Base-by-base conservation (phyloP, 2,329 filamentous ascomycete genomes). In the Didymella keratinophila region DNA sequence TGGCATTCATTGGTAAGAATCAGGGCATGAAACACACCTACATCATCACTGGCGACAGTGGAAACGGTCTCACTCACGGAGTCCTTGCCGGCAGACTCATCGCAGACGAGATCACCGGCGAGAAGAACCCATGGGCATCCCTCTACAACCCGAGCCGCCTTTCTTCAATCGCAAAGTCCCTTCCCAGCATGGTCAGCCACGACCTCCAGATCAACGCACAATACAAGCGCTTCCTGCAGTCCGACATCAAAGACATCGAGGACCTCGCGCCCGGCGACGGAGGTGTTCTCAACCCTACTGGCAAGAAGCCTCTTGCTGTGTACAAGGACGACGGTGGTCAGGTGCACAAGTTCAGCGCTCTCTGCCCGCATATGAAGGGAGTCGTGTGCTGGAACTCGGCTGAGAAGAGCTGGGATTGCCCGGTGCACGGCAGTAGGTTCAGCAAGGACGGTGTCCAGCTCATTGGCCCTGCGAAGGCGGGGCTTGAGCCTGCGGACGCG, bases 1-100 rank as follows among this genome's bases (percentile, higher is more conserved):
- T 86, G 77, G 83, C 79, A 0, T 86, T 82, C 58, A 85, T 86
- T 47, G 85, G 85, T 27, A 80, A 79, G 61, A 85, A 86, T 64
- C 81, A 83, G 51, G 83, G 82, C 12, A 76, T 71, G 12, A 78
- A 82, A 36, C 80, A 81, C 65, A 80, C 81, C 2, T 87, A 82
- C 60, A 78, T 87, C 39, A 75, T 84, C 7, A 87, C 84, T 0
- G 84, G 85, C 0, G 84, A 87, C 64, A 84, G 81, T 2, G 84
- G 85, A 1, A 84, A 87, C 60, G 84, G 84, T 0, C 73, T 87
- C 10, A 87, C 84, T 0, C 82, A 86, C 50, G 84, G 82, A 14
- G 82, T 85, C 0, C 64, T 87, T 7, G 84, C 82, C 0, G 81
- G 82, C 0, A 75, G 73, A 37, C 71, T 87, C 50, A 80, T 87